Conservation (phyloP, 352 stramenopile species). For the Globisporangium nodosum region DNA sequence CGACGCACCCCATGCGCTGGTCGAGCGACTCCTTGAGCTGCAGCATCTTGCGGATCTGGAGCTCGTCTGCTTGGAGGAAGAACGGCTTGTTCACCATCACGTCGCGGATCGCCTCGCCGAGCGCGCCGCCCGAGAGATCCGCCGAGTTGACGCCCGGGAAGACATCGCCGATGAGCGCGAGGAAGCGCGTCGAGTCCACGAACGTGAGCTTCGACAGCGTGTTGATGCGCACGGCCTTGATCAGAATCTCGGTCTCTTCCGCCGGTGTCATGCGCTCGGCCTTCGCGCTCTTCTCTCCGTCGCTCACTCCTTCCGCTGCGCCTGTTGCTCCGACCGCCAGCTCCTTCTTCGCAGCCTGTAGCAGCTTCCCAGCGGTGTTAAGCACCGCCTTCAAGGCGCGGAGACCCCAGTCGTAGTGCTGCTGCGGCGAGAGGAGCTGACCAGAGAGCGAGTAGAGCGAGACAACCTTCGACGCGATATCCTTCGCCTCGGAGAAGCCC, state of each 20-base stretch:
- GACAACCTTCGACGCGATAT: slow-evolving; percentile 89
- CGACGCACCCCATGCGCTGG: slow-evolving; percentile 93
- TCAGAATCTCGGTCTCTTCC: slow-evolving; percentile 89
- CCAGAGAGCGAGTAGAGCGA: slow-evolving; percentile 87
- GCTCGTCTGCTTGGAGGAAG: slow-evolving; percentile 82
- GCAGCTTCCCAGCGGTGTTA: slow-evolving; percentile 90
- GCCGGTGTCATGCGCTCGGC: slow-evolving; percentile 42
- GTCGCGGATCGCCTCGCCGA: slow-evolving; percentile 82
- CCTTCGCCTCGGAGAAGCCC: slow-evolving; percentile 87
- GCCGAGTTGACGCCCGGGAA: slow-evolving; percentile 86
- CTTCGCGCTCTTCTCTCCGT: slow-evolving; percentile 9
- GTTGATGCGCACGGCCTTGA: slow-evolving; percentile 95
- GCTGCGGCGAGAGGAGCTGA: slow-evolving; percentile 84
- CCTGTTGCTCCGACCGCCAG: slow-evolving; percentile 14
- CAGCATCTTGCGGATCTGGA: slow-evolving; percentile 93
- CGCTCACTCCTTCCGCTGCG: not conserved
- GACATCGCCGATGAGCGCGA: slow-evolving; percentile 91
- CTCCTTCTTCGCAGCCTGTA: slow-evolving; percentile 80
- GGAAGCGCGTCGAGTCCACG: slow-evolving; percentile 85
- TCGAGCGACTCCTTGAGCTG: slow-evolving; percentile 94
- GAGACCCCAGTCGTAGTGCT: slow-evolving; percentile 94
- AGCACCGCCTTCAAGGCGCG: slow-evolving; percentile 93
- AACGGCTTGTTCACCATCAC: slow-evolving; percentile 90
- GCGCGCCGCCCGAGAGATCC: slow-evolving; percentile 75
- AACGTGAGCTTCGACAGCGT: slow-evolving; percentile 95